Percentiles rank a stretch among this genome's conserved stretches.
phyloP scores from a whole-genome alignment of 495 filamentous ascomycete species.

The Tuber microsphaerosporum region DNA sequence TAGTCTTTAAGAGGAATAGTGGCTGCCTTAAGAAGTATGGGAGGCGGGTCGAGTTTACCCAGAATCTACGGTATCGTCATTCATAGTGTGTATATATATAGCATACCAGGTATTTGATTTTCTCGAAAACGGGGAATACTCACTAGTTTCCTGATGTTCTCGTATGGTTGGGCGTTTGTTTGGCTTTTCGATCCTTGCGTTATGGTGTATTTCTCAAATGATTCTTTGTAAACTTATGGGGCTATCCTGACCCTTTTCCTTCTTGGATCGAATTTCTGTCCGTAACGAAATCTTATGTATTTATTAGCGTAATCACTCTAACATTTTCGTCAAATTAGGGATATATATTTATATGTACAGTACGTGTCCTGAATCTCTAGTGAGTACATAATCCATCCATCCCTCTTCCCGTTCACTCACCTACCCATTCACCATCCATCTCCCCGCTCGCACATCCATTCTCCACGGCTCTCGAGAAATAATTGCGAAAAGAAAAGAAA shows the following conservation, averaged over 20 bases:
- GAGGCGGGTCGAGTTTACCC: no score
- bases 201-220: neutral
- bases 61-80: no score
- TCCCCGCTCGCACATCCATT: neutral
- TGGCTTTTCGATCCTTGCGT: neutral
- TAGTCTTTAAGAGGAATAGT: no score
- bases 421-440: no score
- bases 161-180: neutral
- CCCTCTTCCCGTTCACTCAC: neutral
- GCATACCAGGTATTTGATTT: no score
- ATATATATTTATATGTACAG: neutral
- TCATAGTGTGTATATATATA: no score
- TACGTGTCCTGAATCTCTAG: neutral
- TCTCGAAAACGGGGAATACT: no score
- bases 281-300: neutral
- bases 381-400: neutral
- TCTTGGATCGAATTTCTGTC: neutral
- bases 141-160: neutral
- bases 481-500: neutral
- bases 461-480: neutral
- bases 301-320: neutral
- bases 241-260: neutral
- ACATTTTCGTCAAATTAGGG: neutral
- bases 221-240: neutral
- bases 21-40: no score